Percentiles rank a stretch among this genome's conserved stretches.
Conservation (phyloP, 2,329 filamentous ascomycete genomes). For the Fusarium scirpi region DNA sequence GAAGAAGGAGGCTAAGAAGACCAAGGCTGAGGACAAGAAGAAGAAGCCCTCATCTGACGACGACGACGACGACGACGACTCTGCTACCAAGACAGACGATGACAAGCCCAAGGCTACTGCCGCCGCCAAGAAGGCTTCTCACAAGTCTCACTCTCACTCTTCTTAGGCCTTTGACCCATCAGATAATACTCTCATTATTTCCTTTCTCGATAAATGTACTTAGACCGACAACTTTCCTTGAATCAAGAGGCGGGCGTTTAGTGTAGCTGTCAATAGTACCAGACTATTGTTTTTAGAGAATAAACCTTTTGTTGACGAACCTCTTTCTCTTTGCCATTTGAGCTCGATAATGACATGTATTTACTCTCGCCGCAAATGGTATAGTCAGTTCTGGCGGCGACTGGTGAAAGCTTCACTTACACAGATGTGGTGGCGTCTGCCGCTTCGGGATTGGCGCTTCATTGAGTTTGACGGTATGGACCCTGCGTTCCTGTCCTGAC, state of each 20-base stretch:
- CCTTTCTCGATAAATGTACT: neutral
- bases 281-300: neutral
- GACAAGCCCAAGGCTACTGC: neutral
- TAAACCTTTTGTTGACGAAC: neutral
- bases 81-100: neutral
- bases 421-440: neutral
- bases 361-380: fast-evolving
- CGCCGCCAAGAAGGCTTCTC: neutral
- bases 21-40: neutral
- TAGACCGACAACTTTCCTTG: neutral
- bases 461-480: neutral
- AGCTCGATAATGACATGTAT: no score
- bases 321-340: neutral
- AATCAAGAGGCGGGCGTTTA: neutral
- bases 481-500: neutral
- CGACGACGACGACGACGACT: neutral
- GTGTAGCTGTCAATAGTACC: neutral
- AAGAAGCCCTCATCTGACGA: neutral
- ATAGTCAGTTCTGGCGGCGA: neutral
- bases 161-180: neutral
- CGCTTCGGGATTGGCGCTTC: neutral
- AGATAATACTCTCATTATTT: neutral
- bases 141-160: neutral
- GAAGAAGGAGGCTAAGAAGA: slow-evolving; percentile 9
- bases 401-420: neutral